These are phyloP conservation scores for Moringa oleifera DNA, from an alignment of 345 rosid species.

Conservation along the genomic window DNA sequence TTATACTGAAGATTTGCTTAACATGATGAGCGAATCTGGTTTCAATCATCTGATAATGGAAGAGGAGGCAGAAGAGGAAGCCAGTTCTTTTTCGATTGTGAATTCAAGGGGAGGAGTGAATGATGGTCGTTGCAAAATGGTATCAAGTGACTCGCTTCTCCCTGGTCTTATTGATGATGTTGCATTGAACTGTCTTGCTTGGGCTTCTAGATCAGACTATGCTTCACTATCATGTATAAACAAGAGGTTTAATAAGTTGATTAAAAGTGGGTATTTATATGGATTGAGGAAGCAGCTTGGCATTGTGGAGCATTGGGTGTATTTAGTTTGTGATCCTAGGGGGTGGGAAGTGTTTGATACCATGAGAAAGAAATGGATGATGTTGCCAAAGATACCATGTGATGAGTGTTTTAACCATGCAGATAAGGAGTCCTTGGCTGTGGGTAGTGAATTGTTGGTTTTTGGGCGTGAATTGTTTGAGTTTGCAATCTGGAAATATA, in stretches of 20 bases:
- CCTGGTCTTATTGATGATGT: slow-evolving; percentile 80
- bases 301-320: slow-evolving; percentile 56
- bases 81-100: slow-evolving; percentile 15
- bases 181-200: slow-evolving; percentile 61
- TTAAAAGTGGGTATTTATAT: slow-evolving; percentile 45
- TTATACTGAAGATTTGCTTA: slow-evolving; percentile 17
- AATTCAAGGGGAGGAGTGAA: slow-evolving; percentile 38
- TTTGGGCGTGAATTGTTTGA: slow-evolving; percentile 65
- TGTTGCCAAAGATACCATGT: slow-evolving; percentile 73
- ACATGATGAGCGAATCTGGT: slow-evolving; percentile 29
- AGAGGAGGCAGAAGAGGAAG: slow-evolving; percentile 28
- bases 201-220: slow-evolving; percentile 55
- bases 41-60: slow-evolving; percentile 27
- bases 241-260: slow-evolving; percentile 49
- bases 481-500: slow-evolving; percentile 78
- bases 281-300: slow-evolving; percentile 53
- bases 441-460: slow-evolving; percentile 64
- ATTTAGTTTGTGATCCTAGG: slow-evolving; percentile 71
- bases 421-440: slow-evolving; percentile 80
- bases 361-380: slow-evolving; percentile 54
- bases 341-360: slow-evolving; percentile 79
- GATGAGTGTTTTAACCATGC: slow-evolving; percentile 80
- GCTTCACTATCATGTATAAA: slow-evolving; percentile 48
- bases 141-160: slow-evolving; percentile 64
- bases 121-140: slow-evolving; percentile 40